These are phyloP conservation scores for Citrullus amarus DNA, from an alignment of 306 rosid genomes.

Conservation along the genomic window DNA sequence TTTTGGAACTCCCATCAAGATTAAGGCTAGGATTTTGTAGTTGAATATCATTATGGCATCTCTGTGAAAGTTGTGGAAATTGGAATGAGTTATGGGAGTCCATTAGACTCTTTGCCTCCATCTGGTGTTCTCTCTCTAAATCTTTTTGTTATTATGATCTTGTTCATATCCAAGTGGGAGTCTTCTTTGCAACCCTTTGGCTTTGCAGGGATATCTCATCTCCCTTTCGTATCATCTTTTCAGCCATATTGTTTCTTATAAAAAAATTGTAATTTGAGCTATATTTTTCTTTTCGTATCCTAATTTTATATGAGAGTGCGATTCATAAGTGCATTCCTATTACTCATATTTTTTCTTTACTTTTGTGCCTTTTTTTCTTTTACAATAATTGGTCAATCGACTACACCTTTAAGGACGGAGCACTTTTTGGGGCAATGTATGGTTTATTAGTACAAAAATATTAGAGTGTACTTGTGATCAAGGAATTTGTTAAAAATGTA, in stretches of 20 bases:
- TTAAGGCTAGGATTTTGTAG: background rate
- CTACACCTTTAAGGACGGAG: background rate
- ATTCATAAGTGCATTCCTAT: no score
- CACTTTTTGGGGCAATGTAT: background rate
- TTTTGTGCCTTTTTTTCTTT: background rate
- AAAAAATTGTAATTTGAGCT: background rate
- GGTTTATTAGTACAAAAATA: background rate
- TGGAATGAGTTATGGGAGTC: background rate
- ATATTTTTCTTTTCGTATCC: background rate
- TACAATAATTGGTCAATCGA: background rate
- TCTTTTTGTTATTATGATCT: background rate
- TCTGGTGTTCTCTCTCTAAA: background rate
- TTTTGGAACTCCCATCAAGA: background rate
- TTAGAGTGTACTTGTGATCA: background rate
- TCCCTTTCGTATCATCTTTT: background rate
- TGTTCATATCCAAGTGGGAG: background rate
- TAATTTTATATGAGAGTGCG: background rate
- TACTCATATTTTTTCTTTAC: background rate
- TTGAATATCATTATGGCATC: background rate
- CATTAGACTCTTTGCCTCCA: background rate
- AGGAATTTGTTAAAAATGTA: background rate
- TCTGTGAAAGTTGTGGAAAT: background rate
- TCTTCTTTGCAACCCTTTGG: background rate
- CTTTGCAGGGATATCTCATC: background rate
- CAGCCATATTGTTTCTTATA: background rate